phyloP scores from a whole-genome alignment of 2,329 filamentous ascomycete genomes.

The Arthrinium phaeospermum region DNA sequence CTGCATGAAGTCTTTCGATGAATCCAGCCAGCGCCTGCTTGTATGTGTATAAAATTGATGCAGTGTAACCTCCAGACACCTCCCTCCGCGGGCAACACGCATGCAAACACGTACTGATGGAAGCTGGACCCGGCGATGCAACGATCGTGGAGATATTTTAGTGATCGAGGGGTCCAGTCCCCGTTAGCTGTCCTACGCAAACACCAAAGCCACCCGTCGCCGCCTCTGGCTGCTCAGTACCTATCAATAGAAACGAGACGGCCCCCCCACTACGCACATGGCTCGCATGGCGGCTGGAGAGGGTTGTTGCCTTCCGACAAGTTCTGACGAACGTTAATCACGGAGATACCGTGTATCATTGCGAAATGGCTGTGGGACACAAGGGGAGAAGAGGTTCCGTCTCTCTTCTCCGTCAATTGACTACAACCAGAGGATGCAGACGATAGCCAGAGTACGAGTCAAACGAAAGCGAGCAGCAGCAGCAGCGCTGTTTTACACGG shows the following conservation, averaged over 20 bases:
- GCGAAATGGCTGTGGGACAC: not conserved
- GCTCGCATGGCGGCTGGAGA: not conserved
- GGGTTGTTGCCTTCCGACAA: not conserved
- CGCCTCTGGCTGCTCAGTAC: not conserved
- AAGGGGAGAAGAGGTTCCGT: not conserved
- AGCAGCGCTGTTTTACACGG: not conserved
- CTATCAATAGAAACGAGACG: not conserved
- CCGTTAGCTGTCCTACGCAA: not conserved
- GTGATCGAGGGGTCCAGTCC: not conserved
- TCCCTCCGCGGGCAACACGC: not conserved
- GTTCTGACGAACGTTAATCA: not conserved
- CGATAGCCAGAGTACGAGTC: not conserved
- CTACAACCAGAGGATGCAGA: not conserved
- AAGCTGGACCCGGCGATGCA: constrained; percentile 4
- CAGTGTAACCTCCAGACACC: not conserved
- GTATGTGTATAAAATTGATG: not conserved
- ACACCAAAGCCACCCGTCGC: constrained; percentile 7
- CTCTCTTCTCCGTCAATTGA: not conserved
- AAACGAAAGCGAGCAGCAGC: not conserved
- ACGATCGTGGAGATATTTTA: not conserved
- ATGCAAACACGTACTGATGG: not conserved
- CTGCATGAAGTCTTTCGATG: not conserved
- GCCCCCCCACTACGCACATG: not conserved
- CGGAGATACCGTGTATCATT: not conserved
- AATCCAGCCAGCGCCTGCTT: not conserved